Evolutionary conservation across 2,329 filamentous ascomycete species (phyloP).

Genomic region (Pyricularia sp.): DNA sequence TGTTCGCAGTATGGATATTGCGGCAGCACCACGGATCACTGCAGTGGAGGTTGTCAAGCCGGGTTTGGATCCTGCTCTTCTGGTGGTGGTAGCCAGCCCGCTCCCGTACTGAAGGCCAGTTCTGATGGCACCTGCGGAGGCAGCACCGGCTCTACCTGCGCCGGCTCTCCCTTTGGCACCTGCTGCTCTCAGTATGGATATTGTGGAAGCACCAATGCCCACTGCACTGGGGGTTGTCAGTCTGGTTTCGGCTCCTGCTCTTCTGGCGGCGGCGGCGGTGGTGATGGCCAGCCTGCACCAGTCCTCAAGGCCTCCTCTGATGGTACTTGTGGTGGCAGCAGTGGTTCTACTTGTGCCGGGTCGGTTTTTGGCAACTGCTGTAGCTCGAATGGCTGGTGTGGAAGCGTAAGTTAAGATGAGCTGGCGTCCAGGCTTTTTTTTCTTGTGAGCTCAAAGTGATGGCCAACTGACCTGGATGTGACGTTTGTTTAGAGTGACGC

Average conservation of each 20-base stretch:
- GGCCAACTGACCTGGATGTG: background rate
- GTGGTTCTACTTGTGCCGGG: background rate
- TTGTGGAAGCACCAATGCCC: background rate
- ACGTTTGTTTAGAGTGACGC: background rate
- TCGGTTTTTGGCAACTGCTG: constrained; percentile 4
- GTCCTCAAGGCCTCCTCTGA: background rate
- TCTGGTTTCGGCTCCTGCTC: background rate
- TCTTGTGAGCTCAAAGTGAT: background rate
- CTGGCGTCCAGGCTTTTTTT: too few species aligned
- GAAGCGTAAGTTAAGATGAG: background rate
- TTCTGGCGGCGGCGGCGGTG: background rate
- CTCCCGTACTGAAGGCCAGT: background rate
- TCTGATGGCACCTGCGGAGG: background rate
- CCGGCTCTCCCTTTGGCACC: background rate
- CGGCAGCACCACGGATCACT: background rate
- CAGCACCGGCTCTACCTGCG: background rate
- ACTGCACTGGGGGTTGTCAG: background rate
- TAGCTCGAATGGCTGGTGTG: constrained; percentile 9
- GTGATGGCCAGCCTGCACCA: background rate
- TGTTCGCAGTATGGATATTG: constrained; percentile 8
- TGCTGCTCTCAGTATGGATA: background rate
- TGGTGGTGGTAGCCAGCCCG: background rate
- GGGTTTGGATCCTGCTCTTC: background rate
- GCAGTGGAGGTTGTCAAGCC: background rate
- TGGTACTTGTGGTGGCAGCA: constrained; percentile 4